Percentiles rank a stretch among this genome's conserved stretches.
Evolutionary conservation across 2,329 filamentous ascomycete genomes (phyloP).

Genomic region (Paraphoma chrysanthemicola): DNA sequence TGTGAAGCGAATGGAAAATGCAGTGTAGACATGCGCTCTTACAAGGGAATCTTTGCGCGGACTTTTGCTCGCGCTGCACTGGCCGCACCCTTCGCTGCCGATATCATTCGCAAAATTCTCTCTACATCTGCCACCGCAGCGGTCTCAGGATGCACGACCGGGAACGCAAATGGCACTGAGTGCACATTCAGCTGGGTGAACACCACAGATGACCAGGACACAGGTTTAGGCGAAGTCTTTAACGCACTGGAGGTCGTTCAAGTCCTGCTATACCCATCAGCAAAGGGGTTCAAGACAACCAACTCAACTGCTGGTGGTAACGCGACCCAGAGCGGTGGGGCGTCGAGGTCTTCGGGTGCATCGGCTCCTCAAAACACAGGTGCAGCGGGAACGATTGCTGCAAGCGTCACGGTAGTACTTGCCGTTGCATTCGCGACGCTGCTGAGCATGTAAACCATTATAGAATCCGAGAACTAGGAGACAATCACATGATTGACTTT

Average conservation of each 20-base stretch:
- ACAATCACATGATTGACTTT: not conserved
- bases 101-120: conserved; percentile 20
- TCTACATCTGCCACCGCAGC: conserved; percentile 30
- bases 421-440: conserved; percentile 15
- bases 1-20: conserved; percentile 67
- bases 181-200: conserved; percentile 22
- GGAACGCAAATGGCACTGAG: not conserved
- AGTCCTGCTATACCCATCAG: conserved; percentile 24
- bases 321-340: conserved; percentile 1
- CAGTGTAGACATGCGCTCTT: conserved; percentile 69
- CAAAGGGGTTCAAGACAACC: conserved; percentile 6
- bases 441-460: not conserved
- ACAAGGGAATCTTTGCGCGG: conserved; percentile 58
- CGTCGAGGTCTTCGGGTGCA: conserved; percentile 5
- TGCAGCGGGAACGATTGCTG: conserved; percentile 10
- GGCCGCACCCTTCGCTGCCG: conserved; percentile 24
- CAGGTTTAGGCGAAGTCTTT: conserved; percentile 20
- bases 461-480: too few species aligned
- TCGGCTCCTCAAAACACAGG: conserved; percentile 11
- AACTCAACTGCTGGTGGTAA: not conserved
- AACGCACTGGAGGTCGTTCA: conserved; percentile 33
- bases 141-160: conserved; percentile 17
- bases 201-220: too few species aligned
- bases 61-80: conserved; percentile 31
- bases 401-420: conserved; percentile 11